Base-by-base conservation (phyloP, 805 yeast genomes). In the Ogataea sp. region DNA sequence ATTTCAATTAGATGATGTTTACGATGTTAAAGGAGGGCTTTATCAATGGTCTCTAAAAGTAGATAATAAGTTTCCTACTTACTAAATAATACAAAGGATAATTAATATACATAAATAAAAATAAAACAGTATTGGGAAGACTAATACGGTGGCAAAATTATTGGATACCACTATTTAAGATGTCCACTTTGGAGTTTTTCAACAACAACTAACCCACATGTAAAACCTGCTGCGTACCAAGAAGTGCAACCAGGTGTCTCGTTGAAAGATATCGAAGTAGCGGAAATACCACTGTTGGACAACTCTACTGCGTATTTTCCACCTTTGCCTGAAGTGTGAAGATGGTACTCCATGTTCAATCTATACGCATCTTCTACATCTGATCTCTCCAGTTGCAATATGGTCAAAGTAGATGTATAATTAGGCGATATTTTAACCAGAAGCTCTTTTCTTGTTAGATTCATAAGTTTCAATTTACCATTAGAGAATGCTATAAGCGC, bases 21-120 rank as follows among this genome's bases (percentile, higher is more conserved):
- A 61, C 38, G 96, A 90, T 55, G 66, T 90, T 5, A 64, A 56
- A 10, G 97, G 97, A 2, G 98, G 98, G 0, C 62, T 88, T 20
- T 64, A 68, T 39, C 70, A 64, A 45, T 88, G 94, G 84, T 71
- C 83, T 39, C 68, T 61, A 14, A 64, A 65, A 1, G 64, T 85
- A 2, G 90, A 88, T 48, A 59, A 67, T 0, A 45, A 49, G 0
- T 66, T 86, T 36, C 95, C 95, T 10, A 67, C 67, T 31, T 86
- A 85, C 49, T 85, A 59, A 34, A 11, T 8, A 29, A 4, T 29
- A 15, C 7, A 13, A 10, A 26, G 5, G 15, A 7, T 30, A 30
- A 20, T 20, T 14, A 23, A 15, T 21, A n/a, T 33, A 24, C n/a
- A 25, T 23, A 23, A 11, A 23, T 23, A 23, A 8, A 23, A 11